These are phyloP conservation scores for Coniochaeta ligniaria DNA, from an alignment of 2,329 filamentous ascomycete genomes.

Conservation along the genomic window DNA sequence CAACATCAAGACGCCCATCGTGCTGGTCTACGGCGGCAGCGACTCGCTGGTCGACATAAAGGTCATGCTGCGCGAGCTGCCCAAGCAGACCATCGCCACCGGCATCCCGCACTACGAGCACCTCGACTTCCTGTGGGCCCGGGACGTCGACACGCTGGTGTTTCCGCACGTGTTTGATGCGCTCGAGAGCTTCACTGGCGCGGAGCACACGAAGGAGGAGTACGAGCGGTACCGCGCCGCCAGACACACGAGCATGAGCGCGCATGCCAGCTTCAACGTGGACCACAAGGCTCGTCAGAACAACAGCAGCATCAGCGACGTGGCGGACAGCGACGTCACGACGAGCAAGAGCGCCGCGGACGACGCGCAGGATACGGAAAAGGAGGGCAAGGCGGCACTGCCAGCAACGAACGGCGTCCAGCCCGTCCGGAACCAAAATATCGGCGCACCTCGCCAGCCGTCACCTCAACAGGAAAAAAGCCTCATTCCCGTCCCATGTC, in stretches of 20 bases:
- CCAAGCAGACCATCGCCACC: constrained; percentile 74
- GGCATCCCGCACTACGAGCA: constrained; percentile 93
- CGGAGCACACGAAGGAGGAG: constrained; percentile 52
- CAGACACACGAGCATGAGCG: constrained; percentile 40
- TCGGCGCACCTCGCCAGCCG: not conserved
- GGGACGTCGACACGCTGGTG: constrained; percentile 74
- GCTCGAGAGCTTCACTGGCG: constrained; percentile 61
- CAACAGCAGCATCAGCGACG: constrained; percentile 5
- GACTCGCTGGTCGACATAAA: constrained; percentile 93
- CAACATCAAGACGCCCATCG: constrained; percentile 94
- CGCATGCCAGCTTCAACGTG: constrained; percentile 18
- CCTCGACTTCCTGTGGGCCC: constrained; percentile 91
- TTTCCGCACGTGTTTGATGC: constrained; percentile 91
- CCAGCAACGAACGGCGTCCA: not conserved
- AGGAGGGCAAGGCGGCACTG: not conserved
- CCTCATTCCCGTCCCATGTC: not conserved
- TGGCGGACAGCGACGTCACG: constrained; percentile 8
- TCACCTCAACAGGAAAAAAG: not conserved
- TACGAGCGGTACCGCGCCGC: constrained; percentile 50
- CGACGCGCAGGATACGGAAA: not conserved
- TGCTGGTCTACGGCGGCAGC: constrained; percentile 86
- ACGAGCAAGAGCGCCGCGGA: not conserved
- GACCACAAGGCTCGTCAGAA: not conserved
- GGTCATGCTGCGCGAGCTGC: constrained; percentile 84
- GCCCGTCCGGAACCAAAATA: not conserved